Conservation (phyloP, 2,329 filamentous ascomycete species). For the Phoma sp. region DNA sequence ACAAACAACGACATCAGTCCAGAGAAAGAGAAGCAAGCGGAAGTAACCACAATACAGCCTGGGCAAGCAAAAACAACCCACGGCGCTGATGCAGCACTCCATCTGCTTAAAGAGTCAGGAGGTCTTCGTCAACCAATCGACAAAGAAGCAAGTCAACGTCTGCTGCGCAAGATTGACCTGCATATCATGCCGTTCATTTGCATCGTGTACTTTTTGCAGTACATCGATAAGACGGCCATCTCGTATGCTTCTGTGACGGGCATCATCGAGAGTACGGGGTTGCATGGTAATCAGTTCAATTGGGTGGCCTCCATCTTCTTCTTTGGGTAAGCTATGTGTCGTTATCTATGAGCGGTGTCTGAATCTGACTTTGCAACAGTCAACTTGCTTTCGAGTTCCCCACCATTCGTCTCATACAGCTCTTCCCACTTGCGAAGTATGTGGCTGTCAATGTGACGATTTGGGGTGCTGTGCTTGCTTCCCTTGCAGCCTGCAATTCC, state of each 20-base stretch:
- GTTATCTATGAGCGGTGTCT: no score
- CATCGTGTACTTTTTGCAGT: conserved; percentile 60
- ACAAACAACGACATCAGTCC: neutral
- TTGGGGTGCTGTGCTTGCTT: conserved; percentile 28
- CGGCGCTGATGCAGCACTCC: conserved; percentile 19
- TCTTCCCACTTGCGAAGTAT: conserved; percentile 34
- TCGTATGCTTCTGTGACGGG: conserved; percentile 64
- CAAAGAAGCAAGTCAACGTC: conserved; percentile 10
- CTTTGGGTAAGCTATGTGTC: conserved; percentile 44
- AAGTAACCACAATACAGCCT: neutral
- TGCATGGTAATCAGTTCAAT: conserved; percentile 57
- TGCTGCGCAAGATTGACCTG: conserved; percentile 56
- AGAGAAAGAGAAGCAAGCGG: neutral
- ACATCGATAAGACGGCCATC: conserved; percentile 63
- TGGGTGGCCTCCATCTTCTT: conserved; percentile 66
- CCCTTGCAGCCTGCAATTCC: conserved; percentile 27
- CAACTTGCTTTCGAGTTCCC: conserved; percentile 15
- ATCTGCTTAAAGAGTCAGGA: conserved; percentile 15
- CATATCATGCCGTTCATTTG: conserved; percentile 60
- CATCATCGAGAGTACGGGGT: conserved; percentile 57
- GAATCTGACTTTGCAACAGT: conserved; percentile 4
- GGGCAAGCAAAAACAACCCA: neutral
- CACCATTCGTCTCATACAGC: conserved; percentile 5
- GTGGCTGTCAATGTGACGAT: conserved; percentile 30
- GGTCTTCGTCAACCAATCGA: conserved; percentile 12